phyloP scores from a whole-genome alignment of 169 alveolate species.

The Plasmodium inui region DNA sequence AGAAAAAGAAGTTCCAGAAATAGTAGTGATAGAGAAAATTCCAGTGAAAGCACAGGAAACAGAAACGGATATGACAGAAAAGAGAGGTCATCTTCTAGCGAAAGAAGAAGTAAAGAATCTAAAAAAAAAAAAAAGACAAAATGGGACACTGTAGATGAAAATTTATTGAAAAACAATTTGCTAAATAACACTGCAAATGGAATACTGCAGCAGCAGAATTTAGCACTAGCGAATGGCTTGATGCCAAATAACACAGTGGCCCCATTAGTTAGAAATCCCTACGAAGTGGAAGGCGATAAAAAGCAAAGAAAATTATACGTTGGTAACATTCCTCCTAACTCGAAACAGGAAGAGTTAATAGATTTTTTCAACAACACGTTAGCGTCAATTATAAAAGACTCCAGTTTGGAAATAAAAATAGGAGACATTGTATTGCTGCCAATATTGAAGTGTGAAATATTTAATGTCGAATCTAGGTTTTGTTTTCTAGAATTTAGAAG shows the following conservation, averaged over 20 bases:
- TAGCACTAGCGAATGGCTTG: constrained; percentile 19
- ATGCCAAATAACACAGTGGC: constrained; percentile 10
- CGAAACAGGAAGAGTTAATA: constrained; percentile 79
- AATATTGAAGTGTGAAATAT: constrained; percentile 83
- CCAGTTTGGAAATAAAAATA: constrained; percentile 56
- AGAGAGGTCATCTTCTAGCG: constrained; percentile 35
- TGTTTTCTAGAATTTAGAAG: constrained; percentile 89
- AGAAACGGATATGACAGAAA: constrained; percentile 22
- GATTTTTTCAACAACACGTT: constrained; percentile 81
- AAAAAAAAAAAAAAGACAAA: constrained; percentile 52
- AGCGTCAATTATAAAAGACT: constrained; percentile 68
- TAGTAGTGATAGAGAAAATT: constrained; percentile 40
- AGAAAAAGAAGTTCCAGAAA: constrained; percentile 26
- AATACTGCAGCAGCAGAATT: constrained; percentile 21
- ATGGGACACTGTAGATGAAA: constrained; percentile 76
- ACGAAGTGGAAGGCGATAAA: constrained; percentile 79
- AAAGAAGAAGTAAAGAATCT: constrained; percentile 17
- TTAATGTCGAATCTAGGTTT: constrained; percentile 83
- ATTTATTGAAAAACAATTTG: constrained; percentile 29
- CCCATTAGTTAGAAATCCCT: constrained; percentile 46
- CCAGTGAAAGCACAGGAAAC: constrained; percentile 18
- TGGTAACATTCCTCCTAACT: constrained; percentile 86
- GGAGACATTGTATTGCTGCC: constrained; percentile 75
- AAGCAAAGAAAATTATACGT: constrained; percentile 82
- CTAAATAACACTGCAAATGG: constrained; percentile 28